Evolutionary conservation across 768 basidiomycete genomes (phyloP).

Genomic region (Trametes maxima): DNA sequence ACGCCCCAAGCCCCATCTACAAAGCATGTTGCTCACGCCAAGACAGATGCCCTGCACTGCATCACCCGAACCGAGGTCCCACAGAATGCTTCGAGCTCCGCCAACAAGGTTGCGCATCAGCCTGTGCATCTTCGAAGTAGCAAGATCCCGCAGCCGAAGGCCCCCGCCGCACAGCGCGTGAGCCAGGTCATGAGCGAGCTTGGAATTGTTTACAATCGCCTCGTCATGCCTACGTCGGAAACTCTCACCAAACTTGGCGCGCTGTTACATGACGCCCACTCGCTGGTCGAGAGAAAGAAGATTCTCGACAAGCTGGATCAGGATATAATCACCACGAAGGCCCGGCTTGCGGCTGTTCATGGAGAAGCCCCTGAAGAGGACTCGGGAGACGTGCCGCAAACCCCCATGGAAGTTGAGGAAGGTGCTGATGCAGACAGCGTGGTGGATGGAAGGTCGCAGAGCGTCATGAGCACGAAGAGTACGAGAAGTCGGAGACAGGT

Average conservation of each 20-base stretch:
- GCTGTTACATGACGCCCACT: conserved; percentile 68
- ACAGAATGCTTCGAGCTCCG: conserved; percentile 44
- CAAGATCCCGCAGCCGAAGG: conserved; percentile 81
- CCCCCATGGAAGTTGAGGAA: conserved; percentile 55
- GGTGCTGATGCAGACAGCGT: conserved; percentile 37
- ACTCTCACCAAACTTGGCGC: conserved; percentile 76
- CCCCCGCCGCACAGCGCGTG: conserved; percentile 72
- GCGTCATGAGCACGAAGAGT: conserved; percentile 48
- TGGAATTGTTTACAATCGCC: conserved; percentile 65
- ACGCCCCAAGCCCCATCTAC: not conserved
- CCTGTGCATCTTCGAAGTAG: conserved; percentile 86
- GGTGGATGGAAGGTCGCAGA: conserved; percentile 61
- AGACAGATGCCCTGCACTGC: conserved; percentile 66
- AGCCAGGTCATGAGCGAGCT: conserved; percentile 76
- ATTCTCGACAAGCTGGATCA: conserved; percentile 83
- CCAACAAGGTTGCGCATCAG: conserved; percentile 76
- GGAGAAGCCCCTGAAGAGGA: conserved; percentile 39
- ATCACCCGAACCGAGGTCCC: conserved; percentile 69
- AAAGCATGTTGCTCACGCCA: conserved; percentile 6
- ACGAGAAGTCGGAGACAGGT: conserved; percentile 62
- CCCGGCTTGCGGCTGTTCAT: conserved; percentile 43
- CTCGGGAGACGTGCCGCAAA: conserved; percentile 44
- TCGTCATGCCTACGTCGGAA: conserved; percentile 93
- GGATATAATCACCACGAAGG: conserved; percentile 74
- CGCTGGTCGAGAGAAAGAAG: conserved; percentile 88